Conservation (phyloP, 2,329 filamentous ascomycete species). For the Lasiodiplodia theobromae region DNA sequence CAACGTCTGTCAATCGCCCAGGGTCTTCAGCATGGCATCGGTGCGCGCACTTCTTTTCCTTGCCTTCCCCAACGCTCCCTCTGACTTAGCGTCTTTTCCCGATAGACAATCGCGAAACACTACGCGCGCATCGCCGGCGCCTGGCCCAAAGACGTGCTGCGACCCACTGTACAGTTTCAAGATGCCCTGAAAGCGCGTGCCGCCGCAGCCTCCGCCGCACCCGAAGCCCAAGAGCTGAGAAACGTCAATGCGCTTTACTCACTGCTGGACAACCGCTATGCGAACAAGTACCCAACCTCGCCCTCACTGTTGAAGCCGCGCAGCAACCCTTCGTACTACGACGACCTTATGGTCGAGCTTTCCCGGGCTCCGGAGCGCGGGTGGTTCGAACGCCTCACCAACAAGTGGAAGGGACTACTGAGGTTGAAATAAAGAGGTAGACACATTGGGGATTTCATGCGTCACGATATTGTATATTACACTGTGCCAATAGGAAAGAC, state of each 20-base stretch:
- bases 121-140: constrained; percentile 57
- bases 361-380: constrained; percentile 43
- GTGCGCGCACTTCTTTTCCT: constrained; percentile 16
- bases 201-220: constrained; percentile 28
- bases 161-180: constrained; percentile 56
- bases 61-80: not conserved
- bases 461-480: constrained; percentile 8
- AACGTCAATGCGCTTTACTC: constrained; percentile 66
- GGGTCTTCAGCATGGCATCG: constrained; percentile 19
- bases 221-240: constrained; percentile 46
- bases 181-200: constrained; percentile 52
- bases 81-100: constrained; percentile 15
- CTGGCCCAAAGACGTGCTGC: constrained; percentile 60
- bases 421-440: constrained; percentile 35
- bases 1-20: constrained; percentile 6
- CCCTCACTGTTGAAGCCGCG: constrained; percentile 40
- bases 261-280: constrained; percentile 66
- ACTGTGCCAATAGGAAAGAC: not conserved
- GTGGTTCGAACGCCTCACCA: constrained; percentile 45
- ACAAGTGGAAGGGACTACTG: constrained; percentile 49
- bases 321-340: constrained; percentile 46
- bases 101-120: constrained; percentile 51
- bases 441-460: constrained; percentile 1
- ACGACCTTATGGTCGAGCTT: constrained; percentile 45
- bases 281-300: constrained; percentile 48